These are phyloP conservation scores for Craterostigma plantagineum DNA, from an alignment of 257 asterid species.

Conservation along the genomic window DNA sequence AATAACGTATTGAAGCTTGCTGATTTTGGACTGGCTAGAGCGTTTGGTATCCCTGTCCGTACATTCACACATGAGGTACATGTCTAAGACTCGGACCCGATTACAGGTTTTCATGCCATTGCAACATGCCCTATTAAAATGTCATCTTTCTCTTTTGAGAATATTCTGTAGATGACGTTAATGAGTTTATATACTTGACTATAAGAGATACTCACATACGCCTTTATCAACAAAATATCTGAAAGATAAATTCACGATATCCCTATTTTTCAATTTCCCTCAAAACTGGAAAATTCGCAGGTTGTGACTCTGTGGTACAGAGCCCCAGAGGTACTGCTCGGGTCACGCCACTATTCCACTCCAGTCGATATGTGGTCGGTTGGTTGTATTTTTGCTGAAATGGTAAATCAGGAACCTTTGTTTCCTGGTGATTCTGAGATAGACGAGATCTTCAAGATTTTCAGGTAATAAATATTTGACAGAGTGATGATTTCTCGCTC, in stretches of 20 bases:
- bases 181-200: too few relatives aligned
- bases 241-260: too few relatives aligned
- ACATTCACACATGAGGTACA: slow-evolving; percentile 39
- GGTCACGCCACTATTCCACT: slow-evolving; percentile 65
- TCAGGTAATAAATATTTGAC: too few relatives aligned
- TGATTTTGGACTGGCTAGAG: slow-evolving; percentile 90
- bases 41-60: slow-evolving; percentile 72
- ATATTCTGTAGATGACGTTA: too few relatives aligned
- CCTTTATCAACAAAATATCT: too few relatives aligned
- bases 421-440: slow-evolving; percentile 63
- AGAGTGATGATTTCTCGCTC: too few relatives aligned
- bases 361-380: slow-evolving; percentile 94
- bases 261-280: too few relatives aligned
- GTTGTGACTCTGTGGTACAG: slow-evolving; percentile 96
- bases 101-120: too few relatives aligned
- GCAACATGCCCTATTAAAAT: too few relatives aligned
- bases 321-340: slow-evolving; percentile 89
- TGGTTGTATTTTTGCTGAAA: slow-evolving; percentile 91
- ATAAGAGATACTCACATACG: too few relatives aligned
- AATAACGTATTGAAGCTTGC: slow-evolving; percentile 74
- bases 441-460: slow-evolving; percentile 28
- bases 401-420: slow-evolving; percentile 49
- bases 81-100: too few relatives aligned
- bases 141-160: too few relatives aligned
- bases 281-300: slow-evolving; percentile 7